These are phyloP conservation scores for Craterostigma plantagineum DNA, from an alignment of 257 asterid genomes.

Conservation along the genomic window DNA sequence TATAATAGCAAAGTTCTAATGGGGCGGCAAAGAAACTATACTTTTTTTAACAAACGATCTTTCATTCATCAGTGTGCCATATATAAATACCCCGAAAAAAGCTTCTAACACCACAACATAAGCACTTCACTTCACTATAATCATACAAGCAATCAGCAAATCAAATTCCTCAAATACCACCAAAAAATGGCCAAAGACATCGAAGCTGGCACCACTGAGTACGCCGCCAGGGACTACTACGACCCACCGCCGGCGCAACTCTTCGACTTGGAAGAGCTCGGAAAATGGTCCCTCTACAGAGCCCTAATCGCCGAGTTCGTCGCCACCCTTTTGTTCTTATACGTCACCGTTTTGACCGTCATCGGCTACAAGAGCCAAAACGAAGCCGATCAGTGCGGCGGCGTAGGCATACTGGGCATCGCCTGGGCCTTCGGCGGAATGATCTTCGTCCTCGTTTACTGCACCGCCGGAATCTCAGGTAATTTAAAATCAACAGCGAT, in stretches of 20 bases:
- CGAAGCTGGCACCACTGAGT: slow-evolving; percentile 12
- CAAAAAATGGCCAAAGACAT: slow-evolving; percentile 14
- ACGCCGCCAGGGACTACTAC: slow-evolving; percentile 15
- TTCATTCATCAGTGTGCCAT: too few relatives aligned
- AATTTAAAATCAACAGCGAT: too few relatives aligned
- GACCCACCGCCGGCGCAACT: slow-evolving; percentile 22
- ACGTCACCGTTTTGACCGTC: slow-evolving; percentile 18
- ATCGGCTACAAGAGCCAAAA: slow-evolving; percentile 19
- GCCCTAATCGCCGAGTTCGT: slow-evolving; percentile 19
- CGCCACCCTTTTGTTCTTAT: slow-evolving; percentile 15
- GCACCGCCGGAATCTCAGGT: slow-evolving; percentile 34
- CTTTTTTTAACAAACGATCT: too few relatives aligned
- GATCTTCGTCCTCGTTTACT: slow-evolving; percentile 22
- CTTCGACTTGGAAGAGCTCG: slow-evolving; percentile 15
- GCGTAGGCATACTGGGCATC: slow-evolving; percentile 20
- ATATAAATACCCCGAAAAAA: too few relatives aligned
- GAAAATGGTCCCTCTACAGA: slow-evolving; percentile 17
- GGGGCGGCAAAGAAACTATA: too few relatives aligned
- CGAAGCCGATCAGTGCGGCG: slow-evolving; percentile 11
- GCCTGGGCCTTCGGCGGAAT: slow-evolving; percentile 28
- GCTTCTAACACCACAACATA: too few relatives aligned
- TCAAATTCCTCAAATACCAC: background rate
- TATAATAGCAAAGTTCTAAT: background rate
- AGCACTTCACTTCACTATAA: too few relatives aligned
- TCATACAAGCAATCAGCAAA: too few relatives aligned